These are phyloP conservation scores for Plasmodium vivax DNA, from an alignment of 169 alveolate genomes.

Conservation along the genomic window DNA sequence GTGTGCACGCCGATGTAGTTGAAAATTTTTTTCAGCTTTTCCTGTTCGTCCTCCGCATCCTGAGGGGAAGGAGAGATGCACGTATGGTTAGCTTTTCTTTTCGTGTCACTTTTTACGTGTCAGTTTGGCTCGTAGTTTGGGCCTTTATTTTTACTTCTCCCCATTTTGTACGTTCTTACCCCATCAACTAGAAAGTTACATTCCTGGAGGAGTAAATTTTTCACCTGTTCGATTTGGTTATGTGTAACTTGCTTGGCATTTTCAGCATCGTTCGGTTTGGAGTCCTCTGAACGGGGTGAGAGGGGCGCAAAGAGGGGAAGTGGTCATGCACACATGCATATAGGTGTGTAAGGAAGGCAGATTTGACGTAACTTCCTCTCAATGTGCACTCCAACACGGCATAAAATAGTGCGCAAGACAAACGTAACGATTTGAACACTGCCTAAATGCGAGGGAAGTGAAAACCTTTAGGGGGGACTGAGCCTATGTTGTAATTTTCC, in stretches of 20 bases:
- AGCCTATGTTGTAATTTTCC: conserved; percentile 6
- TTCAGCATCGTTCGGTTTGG: neutral
- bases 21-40: conserved; percentile 23
- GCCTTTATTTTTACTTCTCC: neutral
- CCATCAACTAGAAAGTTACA: conserved; percentile 44
- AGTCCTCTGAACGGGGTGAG: neutral
- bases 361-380: neutral
- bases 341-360: neutral
- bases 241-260: conserved; percentile 8
- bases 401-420: neutral
- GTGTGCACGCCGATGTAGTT: conserved; percentile 51
- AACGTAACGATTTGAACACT: neutral
- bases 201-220: conserved; percentile 43
- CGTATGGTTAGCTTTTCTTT: neutral
- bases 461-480: conserved; percentile 24
- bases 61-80: neutral
- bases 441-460: neutral
- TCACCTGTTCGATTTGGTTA: conserved; percentile 37
- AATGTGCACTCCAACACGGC: neutral
- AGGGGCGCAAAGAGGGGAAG: neutral
- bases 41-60: conserved; percentile 33
- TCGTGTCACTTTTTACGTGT: neutral
- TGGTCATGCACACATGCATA: neutral
- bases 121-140: neutral
- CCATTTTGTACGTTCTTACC: neutral